These are phyloP conservation scores for Neocucurbitaria cava DNA, from an alignment of 2,329 filamentous ascomycete genomes.

Conservation along the genomic window DNA sequence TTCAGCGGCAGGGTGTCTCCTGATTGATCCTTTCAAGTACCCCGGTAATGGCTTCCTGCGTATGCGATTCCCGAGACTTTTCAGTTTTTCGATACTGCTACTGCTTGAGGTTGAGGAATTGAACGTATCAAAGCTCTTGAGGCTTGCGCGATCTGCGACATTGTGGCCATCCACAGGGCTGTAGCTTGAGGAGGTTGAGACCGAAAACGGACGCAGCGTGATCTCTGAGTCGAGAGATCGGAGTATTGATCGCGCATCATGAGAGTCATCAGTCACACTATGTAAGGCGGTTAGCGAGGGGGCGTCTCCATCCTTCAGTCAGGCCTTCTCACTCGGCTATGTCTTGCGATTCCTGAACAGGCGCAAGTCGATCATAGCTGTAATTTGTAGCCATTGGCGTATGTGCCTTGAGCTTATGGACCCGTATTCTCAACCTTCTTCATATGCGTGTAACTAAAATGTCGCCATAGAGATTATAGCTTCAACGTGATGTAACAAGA, in stretches of 20 bases:
- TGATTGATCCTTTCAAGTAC: constrained; percentile 19
- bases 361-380: constrained; percentile 21
- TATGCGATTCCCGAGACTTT: constrained; percentile 23
- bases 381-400: constrained; percentile 14
- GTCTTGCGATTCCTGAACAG: constrained; percentile 19
- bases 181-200: constrained; percentile 1
- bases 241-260: neutral
- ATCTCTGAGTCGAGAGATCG: constrained; percentile 5
- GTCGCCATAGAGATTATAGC: neutral
- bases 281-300: neutral
- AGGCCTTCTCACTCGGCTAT: constrained; percentile 3
- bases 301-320: neutral
- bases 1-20: constrained; percentile 26
- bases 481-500: neutral
- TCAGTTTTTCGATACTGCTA: constrained; percentile 24
- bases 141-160: constrained; percentile 12
- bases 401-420: neutral
- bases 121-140: constrained; percentile 25
- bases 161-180: constrained; percentile 6
- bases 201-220: constrained; percentile 1
- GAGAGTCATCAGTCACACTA: constrained; percentile 1
- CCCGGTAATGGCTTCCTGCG: constrained; percentile 26
- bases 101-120: constrained; percentile 19
- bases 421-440: neutral
- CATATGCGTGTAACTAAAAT: neutral